Evolutionary conservation across 2,329 filamentous ascomycete species (phyloP).

Genomic region (Ascochyta clinopodiicola): DNA sequence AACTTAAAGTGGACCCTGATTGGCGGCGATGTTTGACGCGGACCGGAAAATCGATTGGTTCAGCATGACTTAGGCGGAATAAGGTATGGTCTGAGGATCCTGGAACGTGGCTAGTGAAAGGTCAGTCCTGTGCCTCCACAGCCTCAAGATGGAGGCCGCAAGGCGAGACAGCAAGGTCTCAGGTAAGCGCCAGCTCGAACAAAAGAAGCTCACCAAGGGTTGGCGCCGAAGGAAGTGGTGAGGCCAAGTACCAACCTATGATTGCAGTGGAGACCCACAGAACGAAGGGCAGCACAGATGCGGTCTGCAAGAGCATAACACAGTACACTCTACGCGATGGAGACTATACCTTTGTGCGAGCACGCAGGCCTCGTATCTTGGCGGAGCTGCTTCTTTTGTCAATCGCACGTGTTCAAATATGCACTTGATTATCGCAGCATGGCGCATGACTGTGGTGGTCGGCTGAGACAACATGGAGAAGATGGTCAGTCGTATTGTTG

Average conservation of each 20-base stretch:
- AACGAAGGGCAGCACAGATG: not conserved
- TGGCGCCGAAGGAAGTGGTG: not conserved
- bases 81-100: constrained; percentile 17
- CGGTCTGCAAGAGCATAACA: not conserved
- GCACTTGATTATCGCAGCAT: constrained; percentile 2
- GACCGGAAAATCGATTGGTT: constrained; percentile 22
- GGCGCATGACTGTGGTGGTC: constrained; percentile 22
- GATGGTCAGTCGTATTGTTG: constrained; percentile 1
- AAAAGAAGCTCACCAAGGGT: not conserved
- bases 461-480: constrained; percentile 15
- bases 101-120: constrained; percentile 25
- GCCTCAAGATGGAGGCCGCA: constrained; percentile 16
- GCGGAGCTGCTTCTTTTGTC: not conserved
- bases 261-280: not conserved
- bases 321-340: not conserved
- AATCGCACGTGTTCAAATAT: not conserved
- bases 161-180: constrained; percentile 13
- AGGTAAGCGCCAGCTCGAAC: constrained; percentile 10
- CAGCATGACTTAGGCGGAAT: constrained; percentile 17
- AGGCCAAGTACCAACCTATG: not conserved
- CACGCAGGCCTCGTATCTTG: not conserved
- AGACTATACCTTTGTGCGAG: not conserved
- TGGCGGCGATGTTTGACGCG: constrained; percentile 13
- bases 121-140: constrained; percentile 14
- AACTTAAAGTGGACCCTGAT: constrained; percentile 11